phyloP scores from a whole-genome alignment of 23 red algal species.

The Gracilaria domingensis region DNA sequence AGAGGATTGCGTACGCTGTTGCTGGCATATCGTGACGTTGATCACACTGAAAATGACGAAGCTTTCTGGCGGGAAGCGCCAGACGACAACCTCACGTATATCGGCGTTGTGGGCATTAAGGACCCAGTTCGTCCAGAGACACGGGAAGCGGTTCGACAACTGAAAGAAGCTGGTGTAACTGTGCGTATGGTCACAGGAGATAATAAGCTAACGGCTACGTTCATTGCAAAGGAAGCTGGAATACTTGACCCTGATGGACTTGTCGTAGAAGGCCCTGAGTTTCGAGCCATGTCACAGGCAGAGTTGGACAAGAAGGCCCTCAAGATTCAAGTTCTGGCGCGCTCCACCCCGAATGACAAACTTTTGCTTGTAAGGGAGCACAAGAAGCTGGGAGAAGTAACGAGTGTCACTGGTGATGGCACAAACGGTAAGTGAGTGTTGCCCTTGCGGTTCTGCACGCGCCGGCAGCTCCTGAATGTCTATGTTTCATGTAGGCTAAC shows the following conservation, averaged over 20 bases:
- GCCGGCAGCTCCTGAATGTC: not conserved
- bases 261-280: constrained; percentile 74
- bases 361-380: constrained; percentile 76
- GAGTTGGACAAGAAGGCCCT: constrained; percentile 63
- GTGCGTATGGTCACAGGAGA: constrained; percentile 99
- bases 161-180: constrained; percentile 89
- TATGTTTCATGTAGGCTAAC: not conserved
- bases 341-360: constrained; percentile 93
- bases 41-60: constrained; percentile 59
- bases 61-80: constrained; percentile 53
- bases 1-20: constrained; percentile 83
- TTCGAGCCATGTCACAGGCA: constrained; percentile 68
- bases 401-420: constrained; percentile 95
- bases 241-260: constrained; percentile 80
- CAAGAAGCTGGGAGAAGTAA: constrained; percentile 83
- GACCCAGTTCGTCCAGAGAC: constrained; percentile 94
- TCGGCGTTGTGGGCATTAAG: constrained; percentile 91
- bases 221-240: constrained; percentile 79
- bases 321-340: constrained; percentile 83
- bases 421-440: constrained; percentile 76
- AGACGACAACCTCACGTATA: constrained; percentile 73
- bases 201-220: constrained; percentile 80
- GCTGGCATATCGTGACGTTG: constrained; percentile 76
- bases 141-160: constrained; percentile 64
- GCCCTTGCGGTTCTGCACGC: not conserved